Evolutionary conservation across 768 basidiomycete species (phyloP).

Genomic region (Leccinum pellstonianum): DNA sequence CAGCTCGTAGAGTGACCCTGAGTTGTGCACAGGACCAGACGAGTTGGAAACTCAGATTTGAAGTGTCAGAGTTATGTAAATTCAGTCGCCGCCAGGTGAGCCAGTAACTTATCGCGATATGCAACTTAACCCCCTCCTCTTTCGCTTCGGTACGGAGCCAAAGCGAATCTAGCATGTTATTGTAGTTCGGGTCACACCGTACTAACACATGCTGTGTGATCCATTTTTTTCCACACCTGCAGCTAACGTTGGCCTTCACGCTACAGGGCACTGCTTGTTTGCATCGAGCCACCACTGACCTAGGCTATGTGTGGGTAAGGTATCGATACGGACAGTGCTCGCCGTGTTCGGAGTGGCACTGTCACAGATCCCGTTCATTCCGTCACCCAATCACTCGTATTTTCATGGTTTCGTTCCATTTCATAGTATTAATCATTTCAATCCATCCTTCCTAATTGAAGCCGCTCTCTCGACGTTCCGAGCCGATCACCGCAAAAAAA

Average conservation of each 20-base stretch:
- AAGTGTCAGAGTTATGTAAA: background rate
- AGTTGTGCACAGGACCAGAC: background rate
- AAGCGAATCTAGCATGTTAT: background rate
- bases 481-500: background rate
- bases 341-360: background rate
- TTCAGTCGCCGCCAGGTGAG: background rate
- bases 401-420: background rate
- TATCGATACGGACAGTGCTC: background rate
- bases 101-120: background rate
- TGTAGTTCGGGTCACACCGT: background rate
- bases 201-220: background rate
- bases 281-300: background rate
- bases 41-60: background rate
- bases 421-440: background rate
- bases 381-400: background rate
- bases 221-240: background rate
- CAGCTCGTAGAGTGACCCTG: background rate
- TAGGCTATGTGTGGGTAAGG: background rate
- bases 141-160: constrained; percentile 1
- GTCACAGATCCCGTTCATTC: background rate
- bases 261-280: background rate
- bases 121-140: background rate
- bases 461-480: background rate
- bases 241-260: background rate
- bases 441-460: background rate